Evolutionary conservation across 768 basidiomycete genomes (phyloP).

Genomic region (Termitomyces heimii): DNA sequence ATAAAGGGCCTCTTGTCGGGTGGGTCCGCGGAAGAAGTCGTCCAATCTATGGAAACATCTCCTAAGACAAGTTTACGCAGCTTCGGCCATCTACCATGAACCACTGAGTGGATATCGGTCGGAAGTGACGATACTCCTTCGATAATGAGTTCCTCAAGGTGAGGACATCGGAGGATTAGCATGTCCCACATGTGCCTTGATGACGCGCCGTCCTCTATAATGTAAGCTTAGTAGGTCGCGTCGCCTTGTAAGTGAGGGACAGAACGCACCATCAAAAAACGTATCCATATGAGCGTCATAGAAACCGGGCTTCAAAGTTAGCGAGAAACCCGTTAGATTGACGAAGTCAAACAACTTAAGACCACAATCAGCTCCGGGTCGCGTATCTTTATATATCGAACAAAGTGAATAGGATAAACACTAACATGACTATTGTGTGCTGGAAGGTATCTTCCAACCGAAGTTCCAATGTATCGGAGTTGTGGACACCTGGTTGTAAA

Average conservation of each 20-base stretch:
- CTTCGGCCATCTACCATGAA: slow-evolving; percentile 60
- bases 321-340: slow-evolving; percentile 54
- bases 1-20: slow-evolving; percentile 54
- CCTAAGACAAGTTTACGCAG: slow-evolving; percentile 57
- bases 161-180: slow-evolving; percentile 58
- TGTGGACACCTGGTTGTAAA: slow-evolving; percentile 51
- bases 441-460: slow-evolving; percentile 57
- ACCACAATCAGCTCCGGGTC: not conserved
- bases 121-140: slow-evolving; percentile 48
- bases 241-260: not conserved
- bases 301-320: slow-evolving; percentile 56
- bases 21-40: slow-evolving; percentile 26
- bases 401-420: slow-evolving; percentile 1
- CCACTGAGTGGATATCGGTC: slow-evolving; percentile 49
- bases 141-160: slow-evolving; percentile 60
- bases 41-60: slow-evolving; percentile 59
- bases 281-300: slow-evolving; percentile 55
- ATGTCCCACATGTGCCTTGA: slow-evolving; percentile 62
- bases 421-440: slow-evolving; percentile 56
- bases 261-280: slow-evolving; percentile 46
- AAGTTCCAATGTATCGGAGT: slow-evolving; percentile 54
- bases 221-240: too few species aligned
- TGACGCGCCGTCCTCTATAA: slow-evolving; percentile 49
- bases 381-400: not conserved
- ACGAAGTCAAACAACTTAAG: slow-evolving; percentile 63